Evolutionary conservation across 2,329 filamentous ascomycete species (phyloP), one percentile per base, ranked within the genome.

Genomic region (Pseudofabraea citricarpa): DNA sequence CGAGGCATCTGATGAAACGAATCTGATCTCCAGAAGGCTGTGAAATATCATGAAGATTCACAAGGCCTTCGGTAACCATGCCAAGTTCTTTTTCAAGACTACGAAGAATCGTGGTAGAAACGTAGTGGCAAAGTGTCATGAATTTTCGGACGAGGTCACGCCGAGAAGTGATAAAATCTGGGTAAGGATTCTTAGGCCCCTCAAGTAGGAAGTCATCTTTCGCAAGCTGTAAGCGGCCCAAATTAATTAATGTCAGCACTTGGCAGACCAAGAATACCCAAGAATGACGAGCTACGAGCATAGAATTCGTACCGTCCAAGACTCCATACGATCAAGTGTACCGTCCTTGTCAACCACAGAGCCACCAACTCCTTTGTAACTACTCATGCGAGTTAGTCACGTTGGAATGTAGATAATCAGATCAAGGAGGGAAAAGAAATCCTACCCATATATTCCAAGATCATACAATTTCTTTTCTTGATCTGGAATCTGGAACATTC

Each of bases 1-100:
- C 69, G 6, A 72, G 70, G 2, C 69, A 66, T 52, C 66, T 69
- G 22, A 75, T 64, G 54, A 78, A 72, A 26, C 75, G 70, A n/a
- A 78, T 67, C 49, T 75, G 73, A 53, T 77, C 71, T 19, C 73
- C 73, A 18, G 69, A 72, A n/a, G 46, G 36, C 4, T 58, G 56
- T 10, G 59, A 29, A 2, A 74, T 55, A 5, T 64, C 59, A 56
- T 79, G 76, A 5, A 77, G 53, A n/a, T 27, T 13, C 13, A 8
- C 8, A 13, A 27, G 24, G 24, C 8, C 13, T 7, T 27, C 13
- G 7, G 24, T 7, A 7, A 13, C 8, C 8, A 27, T 7, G 24
- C 13, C 8, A 8, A 27, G 24, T 7, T 27, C 8, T 7, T 27
- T 13, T 8, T 27, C 13, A 27, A 27, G 24, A 13, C 7, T 7